These are phyloP conservation scores for Mycena sp. DNA, from an alignment of 1,284 basidiomycete genomes.

Conservation along the genomic window DNA sequence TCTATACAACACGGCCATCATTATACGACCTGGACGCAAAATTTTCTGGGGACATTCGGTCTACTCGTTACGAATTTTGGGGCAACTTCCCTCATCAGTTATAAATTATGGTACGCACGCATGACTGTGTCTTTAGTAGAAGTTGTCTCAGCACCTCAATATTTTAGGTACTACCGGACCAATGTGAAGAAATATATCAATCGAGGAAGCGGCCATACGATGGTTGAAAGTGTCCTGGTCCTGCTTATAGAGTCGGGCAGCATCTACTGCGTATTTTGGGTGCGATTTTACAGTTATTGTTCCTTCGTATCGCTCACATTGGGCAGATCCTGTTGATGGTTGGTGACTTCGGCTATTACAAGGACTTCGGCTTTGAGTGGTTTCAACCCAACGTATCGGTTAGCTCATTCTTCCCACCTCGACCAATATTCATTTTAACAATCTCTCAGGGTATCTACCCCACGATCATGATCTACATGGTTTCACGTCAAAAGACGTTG, in stretches of 20 bases:
- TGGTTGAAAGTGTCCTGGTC: conserved; percentile 22
- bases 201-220: not conserved
- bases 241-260: conserved; percentile 23
- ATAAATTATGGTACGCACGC: conserved; percentile 21
- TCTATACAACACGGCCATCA: conserved; percentile 9
- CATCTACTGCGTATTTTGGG: conserved; percentile 27
- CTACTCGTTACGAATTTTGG: conserved; percentile 26
- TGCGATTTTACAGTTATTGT: not conserved
- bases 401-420: not conserved
- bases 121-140: too few relatives aligned
- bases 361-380: conserved; percentile 25
- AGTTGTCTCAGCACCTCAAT: not conserved
- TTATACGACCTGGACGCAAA: conserved; percentile 7
- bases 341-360: conserved; percentile 26
- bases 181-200: conserved; percentile 25
- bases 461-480: conserved; percentile 28
- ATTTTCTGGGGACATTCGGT: conserved; percentile 27
- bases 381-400: conserved; percentile 28
- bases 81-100: conserved; percentile 17
- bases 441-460: conserved; percentile 21
- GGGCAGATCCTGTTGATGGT: conserved; percentile 24
- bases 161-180: conserved; percentile 12
- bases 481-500: conserved; percentile 29
- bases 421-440: not conserved
- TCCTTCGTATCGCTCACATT: not conserved